Base-by-base conservation (phyloP, 495 filamentous ascomycete species). In the Cenococcum geophilum region DNA sequence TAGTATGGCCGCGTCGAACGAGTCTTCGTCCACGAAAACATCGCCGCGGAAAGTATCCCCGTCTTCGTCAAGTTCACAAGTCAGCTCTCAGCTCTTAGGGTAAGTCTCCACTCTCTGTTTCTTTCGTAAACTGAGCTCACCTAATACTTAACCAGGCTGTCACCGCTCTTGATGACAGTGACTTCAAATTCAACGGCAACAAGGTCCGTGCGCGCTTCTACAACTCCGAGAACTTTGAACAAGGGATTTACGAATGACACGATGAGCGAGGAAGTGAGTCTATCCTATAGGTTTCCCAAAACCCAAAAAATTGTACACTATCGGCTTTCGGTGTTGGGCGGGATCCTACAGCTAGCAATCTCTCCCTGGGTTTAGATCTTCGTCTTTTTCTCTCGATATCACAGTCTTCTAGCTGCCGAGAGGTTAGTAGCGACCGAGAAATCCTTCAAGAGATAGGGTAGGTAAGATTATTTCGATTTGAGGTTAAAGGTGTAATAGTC, bases 41-140 rank as follows among this genome's bases (percentile, higher is more conserved):
- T 75, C 35, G 75, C 74, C 14, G 78, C 74, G 1, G 72, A 76
- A 12, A 75, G 79, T 36, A 74, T 81, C 5, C 82, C 83, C 20
- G 92, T 97, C 16, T 98, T 93, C 75, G 88, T 98, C 66, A 88
- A 92, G 74, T 98, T 97, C 69, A 89, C 86, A 0, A 86, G 84
- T 62, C 81, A 82, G 67, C 73, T 96, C 52, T 89, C 85, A 45
- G 93, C 91, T 45, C 69, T 96, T 59, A 80, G 89, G 76, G 89
- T 92, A 77, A 73, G 85, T 79, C 21, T 48, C 25, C 57, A 35
- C 40, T 63, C 14, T 23, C 14, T 23, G 6, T 21, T n/a, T 40
- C 18, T 40, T 25, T 9, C 36, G 14, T 34, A 43, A 36, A 21
- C 36, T 12, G 18, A 32, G 6, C 27, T 6, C 27, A 32, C 6